Evolutionary conservation across 1,139 yeast genomes (phyloP).

Genomic region (Ogataea hybrid): DNA sequence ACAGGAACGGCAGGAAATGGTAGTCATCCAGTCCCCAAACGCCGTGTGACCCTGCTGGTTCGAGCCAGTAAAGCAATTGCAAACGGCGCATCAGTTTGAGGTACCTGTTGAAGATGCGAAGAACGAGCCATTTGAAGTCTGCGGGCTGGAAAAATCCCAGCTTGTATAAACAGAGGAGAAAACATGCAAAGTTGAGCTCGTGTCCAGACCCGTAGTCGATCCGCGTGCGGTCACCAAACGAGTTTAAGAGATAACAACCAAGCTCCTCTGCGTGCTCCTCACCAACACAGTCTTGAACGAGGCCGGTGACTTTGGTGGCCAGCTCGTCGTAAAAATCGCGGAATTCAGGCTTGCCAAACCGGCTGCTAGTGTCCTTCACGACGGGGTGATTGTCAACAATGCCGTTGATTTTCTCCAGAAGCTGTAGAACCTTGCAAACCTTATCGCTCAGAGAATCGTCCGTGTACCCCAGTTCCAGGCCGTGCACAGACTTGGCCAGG

Average conservation of each 20-base stretch:
- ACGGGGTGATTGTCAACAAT: slow-evolving; percentile 66
- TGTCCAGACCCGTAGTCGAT: slow-evolving; percentile 98
- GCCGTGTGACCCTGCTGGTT: slow-evolving; percentile 97
- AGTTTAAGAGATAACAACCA: slow-evolving; percentile 23
- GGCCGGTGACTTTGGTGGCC: slow-evolving; percentile 32
- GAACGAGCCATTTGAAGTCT: slow-evolving; percentile 55
- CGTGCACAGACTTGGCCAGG: slow-evolving; percentile 68
- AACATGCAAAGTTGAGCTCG: slow-evolving; percentile 80
- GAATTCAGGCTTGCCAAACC: slow-evolving; percentile 93
- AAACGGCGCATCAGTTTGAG: slow-evolving; percentile 48
- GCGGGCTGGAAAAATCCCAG: slow-evolving; percentile 22
- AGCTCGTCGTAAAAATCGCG: slow-evolving; percentile 78
- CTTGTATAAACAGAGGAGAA: slow-evolving; percentile 44
- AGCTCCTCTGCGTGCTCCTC: slow-evolving; percentile 24
- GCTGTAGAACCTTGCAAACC: slow-evolving; percentile 35
- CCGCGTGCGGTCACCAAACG: slow-evolving; percentile 84
- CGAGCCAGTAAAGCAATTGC: slow-evolving; percentile 75
- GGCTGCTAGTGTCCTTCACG: slow-evolving; percentile 57
- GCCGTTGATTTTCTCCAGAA: slow-evolving; percentile 45
- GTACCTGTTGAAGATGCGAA: slow-evolving; percentile 63
- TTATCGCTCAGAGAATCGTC: slow-evolving; percentile 32
- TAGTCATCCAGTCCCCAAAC: slow-evolving; percentile 99
- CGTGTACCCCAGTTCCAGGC: slow-evolving; percentile 52
- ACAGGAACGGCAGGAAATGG: slow-evolving; percentile 64
- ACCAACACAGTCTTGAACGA: slow-evolving; percentile 15